Evolutionary conservation across 768 basidiomycete species (phyloP).

Genomic region (Lentinula edodes): DNA sequence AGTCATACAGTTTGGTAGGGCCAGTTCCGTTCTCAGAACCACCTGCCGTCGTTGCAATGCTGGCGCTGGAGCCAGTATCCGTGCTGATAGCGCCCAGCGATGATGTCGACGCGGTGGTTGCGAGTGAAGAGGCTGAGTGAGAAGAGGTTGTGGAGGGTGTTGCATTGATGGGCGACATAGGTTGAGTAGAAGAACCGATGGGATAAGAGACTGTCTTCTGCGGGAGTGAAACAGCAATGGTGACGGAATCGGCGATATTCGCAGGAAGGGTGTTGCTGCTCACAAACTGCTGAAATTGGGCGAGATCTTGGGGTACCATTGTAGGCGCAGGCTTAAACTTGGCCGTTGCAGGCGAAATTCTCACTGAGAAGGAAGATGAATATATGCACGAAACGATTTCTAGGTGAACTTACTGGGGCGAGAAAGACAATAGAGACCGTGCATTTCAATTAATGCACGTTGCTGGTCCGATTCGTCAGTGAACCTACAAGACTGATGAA

Average conservation of each 20-base stretch:
- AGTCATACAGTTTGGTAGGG: conserved; percentile 43
- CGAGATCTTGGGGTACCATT: conserved; percentile 34
- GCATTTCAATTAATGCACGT: conserved; percentile 88
- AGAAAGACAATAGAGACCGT: conserved; percentile 83
- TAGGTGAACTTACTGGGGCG: conserved; percentile 66
- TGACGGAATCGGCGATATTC: conserved; percentile 23
- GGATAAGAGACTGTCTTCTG: conserved; percentile 64
- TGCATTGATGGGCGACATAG: conserved; percentile 20
- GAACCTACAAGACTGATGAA: conserved; percentile 46
- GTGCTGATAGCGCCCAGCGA: conserved; percentile 50
- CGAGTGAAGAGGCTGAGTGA: conserved; percentile 30
- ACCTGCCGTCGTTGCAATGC: conserved; percentile 44
- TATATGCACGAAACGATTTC: conserved; percentile 21
- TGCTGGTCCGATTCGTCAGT: conserved; percentile 86
- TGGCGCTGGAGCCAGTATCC: conserved; percentile 39
- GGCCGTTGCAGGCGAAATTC: conserved; percentile 85
- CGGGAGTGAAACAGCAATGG: conserved; percentile 46
- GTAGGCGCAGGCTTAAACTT: conserved; percentile 67
- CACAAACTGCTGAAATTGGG: conserved; percentile 34
- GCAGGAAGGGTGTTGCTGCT: background rate
- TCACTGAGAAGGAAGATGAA: conserved; percentile 50
- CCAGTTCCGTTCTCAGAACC: conserved; percentile 32
- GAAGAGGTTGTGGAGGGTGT: conserved; percentile 18
- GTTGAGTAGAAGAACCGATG: conserved; percentile 46
- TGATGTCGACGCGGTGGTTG: conserved; percentile 15